phyloP scores from a whole-genome alignment of 805 yeast species.

The Ogataea angusta region DNA sequence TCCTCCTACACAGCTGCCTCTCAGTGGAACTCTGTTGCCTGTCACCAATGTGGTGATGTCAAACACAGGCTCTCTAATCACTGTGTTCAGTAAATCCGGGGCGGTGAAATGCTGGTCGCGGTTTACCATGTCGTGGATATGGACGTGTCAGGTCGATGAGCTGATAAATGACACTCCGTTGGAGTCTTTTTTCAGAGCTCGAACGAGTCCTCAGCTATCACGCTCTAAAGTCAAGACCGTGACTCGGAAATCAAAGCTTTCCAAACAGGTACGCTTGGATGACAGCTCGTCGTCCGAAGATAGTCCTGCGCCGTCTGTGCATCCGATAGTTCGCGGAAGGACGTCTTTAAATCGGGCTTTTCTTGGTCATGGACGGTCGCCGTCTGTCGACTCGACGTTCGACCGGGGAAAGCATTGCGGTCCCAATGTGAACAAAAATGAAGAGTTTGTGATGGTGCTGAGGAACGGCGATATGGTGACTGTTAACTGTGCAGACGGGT shows the following conservation, averaged over 20 bases:
- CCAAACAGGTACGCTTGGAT: constrained; percentile 10
- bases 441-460: constrained; percentile 52
- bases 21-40: constrained; percentile 53
- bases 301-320: constrained; percentile 1
- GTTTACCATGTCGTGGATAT: constrained; percentile 49
- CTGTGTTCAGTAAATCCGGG: constrained; percentile 52
- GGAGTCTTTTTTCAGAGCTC: constrained; percentile 59
- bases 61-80: constrained; percentile 55
- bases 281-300: constrained; percentile 5
- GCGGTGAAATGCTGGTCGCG: constrained; percentile 61
- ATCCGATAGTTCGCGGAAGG: constrained; percentile 6
- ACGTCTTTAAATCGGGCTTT: constrained; percentile 1
- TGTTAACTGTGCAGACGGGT: constrained; percentile 49
- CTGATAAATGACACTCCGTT: constrained; percentile 39
- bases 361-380: constrained; percentile 19
- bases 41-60: constrained; percentile 55
- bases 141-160: constrained; percentile 46
- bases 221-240: constrained; percentile 30
- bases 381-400: constrained; percentile 33
- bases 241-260: constrained; percentile 15
- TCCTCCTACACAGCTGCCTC: constrained; percentile 42
- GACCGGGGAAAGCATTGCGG: constrained; percentile 28
- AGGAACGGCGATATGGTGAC: constrained; percentile 49
- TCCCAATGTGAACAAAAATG: constrained; percentile 28
- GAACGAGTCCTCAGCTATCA: constrained; percentile 40